phyloP scores from a whole-genome alignment of 2,329 filamentous ascomycete species.

The Penicillium sp. region DNA sequence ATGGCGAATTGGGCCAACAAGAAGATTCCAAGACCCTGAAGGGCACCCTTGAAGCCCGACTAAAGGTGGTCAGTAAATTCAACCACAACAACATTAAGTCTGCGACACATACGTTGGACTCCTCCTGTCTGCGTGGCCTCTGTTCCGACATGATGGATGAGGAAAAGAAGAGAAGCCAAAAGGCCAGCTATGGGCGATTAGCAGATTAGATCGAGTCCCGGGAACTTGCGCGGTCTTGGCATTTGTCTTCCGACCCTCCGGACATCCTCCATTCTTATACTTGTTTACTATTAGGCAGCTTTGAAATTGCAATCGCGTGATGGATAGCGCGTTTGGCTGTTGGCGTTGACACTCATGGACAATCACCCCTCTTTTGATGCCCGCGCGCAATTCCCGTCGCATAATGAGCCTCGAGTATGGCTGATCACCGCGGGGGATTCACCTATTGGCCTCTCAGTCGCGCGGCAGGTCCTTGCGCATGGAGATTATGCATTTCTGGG shows the following conservation, averaged over 20 bases:
- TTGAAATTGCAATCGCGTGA: conserved; percentile 19
- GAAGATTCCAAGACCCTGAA: conserved; percentile 60
- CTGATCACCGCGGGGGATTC: conserved; percentile 84
- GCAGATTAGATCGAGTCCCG: conserved; percentile 8
- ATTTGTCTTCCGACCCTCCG: conserved; percentile 1
- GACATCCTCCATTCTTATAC: neutral
- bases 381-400: conserved; percentile 54
- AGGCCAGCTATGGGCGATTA: conserved; percentile 5
- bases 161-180: conserved; percentile 10
- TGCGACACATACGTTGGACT: conserved; percentile 28
- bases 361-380: conserved; percentile 32
- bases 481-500: conserved; percentile 89
- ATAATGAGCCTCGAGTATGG: conserved; percentile 78
- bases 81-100: neutral
- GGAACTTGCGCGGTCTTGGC: conserved; percentile 9
- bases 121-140: conserved; percentile 37
- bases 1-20: conserved; percentile 57
- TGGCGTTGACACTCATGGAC: conserved; percentile 32
- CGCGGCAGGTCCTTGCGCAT: conserved; percentile 78
- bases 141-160: conserved; percentile 40
- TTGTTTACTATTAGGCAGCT: neutral
- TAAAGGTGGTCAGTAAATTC: conserved; percentile 28
- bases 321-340: conserved; percentile 27
- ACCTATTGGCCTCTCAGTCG: conserved; percentile 77
- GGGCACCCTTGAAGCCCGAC: conserved; percentile 43